phyloP scores from a whole-genome alignment of 2,329 filamentous ascomycete genomes.

The Berkeleyomyces basicola region DNA sequence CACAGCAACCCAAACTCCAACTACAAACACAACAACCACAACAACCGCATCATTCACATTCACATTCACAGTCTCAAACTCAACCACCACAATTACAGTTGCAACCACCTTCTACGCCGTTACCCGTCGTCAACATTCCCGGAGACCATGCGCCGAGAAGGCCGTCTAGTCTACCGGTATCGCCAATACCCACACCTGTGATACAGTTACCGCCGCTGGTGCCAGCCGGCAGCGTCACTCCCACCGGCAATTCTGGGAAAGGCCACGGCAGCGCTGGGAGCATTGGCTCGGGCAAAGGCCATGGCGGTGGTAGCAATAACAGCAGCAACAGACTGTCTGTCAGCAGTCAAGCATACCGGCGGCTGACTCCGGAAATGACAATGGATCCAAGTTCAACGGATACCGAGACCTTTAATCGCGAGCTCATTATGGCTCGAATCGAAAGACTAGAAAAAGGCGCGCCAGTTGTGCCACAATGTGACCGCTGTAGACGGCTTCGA shows the following conservation, averaged over 20 bases:
- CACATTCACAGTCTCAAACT: not conserved
- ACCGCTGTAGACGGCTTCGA: slow-evolving; percentile 62
- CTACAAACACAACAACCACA: not conserved
- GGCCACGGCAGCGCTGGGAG: not conserved
- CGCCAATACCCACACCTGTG: not conserved
- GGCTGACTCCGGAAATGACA: slow-evolving; percentile 11
- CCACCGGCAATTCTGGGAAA: not conserved
- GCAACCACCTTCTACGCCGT: not conserved
- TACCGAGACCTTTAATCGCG: slow-evolving; percentile 19
- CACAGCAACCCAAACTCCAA: slow-evolving; percentile 5
- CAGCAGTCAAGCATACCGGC: slow-evolving; percentile 2
- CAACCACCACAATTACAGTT: not conserved
- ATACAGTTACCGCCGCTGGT: not conserved
- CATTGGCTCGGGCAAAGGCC: not conserved
- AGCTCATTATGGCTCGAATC: slow-evolving; percentile 56
- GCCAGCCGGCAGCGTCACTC: not conserved
- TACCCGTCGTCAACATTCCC: slow-evolving; percentile 8
- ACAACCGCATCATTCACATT: not conserved
- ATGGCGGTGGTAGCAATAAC: not conserved
- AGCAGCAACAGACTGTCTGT: slow-evolving; percentile 11
- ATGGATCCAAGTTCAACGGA: slow-evolving; percentile 7
- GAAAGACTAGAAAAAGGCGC: slow-evolving; percentile 61
- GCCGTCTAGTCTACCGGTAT: slow-evolving; percentile 12
- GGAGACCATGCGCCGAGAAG: slow-evolving; percentile 6
- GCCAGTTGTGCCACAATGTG: slow-evolving; percentile 64